Evolutionary conservation across 1,284 basidiomycete species (phyloP).

Genomic region (Trametes hirsuta): DNA sequence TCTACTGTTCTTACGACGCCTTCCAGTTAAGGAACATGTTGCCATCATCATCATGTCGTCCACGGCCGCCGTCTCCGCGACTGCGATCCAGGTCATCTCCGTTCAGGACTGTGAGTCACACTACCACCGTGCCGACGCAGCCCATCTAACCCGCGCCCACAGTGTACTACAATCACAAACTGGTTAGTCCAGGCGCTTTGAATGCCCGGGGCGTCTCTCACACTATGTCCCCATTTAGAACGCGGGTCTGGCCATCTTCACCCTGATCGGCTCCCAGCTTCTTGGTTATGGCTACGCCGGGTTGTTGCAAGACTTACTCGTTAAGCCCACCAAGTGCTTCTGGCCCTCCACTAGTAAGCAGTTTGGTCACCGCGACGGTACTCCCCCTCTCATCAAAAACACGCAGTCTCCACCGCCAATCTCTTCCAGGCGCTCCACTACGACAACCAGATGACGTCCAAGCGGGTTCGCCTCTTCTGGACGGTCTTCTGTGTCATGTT

Average conservation of each 20-base stretch:
- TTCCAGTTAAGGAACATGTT: conserved; percentile 38
- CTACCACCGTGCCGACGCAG: background rate
- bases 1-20: background rate
- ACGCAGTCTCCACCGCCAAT: conserved; percentile 33
- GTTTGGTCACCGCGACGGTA: too few species aligned
- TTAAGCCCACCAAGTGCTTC: conserved; percentile 38
- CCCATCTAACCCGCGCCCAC: background rate
- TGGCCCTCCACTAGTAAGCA: conserved; percentile 35
- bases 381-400: background rate
- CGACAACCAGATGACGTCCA: conserved; percentile 38
- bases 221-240: conserved; percentile 20
- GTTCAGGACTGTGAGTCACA: conserved; percentile 36
- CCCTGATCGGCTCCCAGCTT: conserved; percentile 36
- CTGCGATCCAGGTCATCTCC: conserved; percentile 42
- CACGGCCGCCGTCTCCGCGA: conserved; percentile 39
- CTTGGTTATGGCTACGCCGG: conserved; percentile 38
- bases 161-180: conserved; percentile 39
- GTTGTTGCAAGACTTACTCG: conserved; percentile 34
- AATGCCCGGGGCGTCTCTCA: too few species aligned
- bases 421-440: conserved; percentile 38
- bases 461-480: conserved; percentile 39
- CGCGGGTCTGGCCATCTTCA: conserved; percentile 36
- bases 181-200: conserved; percentile 21
- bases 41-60: conserved; percentile 43
- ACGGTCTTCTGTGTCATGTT: conserved; percentile 33